These are phyloP conservation scores for Phytophthora tubulina DNA, from an alignment of 352 stramenopile species.

Conservation along the genomic window DNA sequence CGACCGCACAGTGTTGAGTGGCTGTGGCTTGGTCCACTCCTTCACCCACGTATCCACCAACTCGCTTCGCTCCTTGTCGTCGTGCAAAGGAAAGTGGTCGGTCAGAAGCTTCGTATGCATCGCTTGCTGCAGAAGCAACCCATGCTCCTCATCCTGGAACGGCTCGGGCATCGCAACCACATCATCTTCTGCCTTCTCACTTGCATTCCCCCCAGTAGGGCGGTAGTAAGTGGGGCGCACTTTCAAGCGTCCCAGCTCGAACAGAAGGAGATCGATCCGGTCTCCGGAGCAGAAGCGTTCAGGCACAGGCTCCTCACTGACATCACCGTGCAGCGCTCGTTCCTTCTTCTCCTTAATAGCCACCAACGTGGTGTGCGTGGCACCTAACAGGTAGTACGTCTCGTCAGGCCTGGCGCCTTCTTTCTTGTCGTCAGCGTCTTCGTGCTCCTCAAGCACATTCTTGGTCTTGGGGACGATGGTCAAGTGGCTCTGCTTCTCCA, in stretches of 20 bases:
- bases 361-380: slow-evolving; percentile 53
- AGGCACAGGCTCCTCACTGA: slow-evolving; percentile 51
- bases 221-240: slow-evolving; percentile 44
- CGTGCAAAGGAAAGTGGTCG: slow-evolving; percentile 82
- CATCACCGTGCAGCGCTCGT: slow-evolving; percentile 50
- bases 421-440: slow-evolving; percentile 31
- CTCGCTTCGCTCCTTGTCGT: slow-evolving; percentile 71
- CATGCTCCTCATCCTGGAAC: slow-evolving; percentile 76
- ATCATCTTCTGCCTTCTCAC: slow-evolving; percentile 16
- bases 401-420: slow-evolving; percentile 32
- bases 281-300: slow-evolving; percentile 76
- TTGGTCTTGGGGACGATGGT: slow-evolving; percentile 57
- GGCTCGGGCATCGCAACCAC: slow-evolving; percentile 49
- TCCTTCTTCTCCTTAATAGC: slow-evolving; percentile 73
- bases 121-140: slow-evolving; percentile 72
- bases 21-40: slow-evolving; percentile 62
- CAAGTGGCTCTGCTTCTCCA: slow-evolving; percentile 72
- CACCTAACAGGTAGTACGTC: slow-evolving; percentile 69
- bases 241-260: slow-evolving; percentile 67
- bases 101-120: slow-evolving; percentile 71
- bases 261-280: slow-evolving; percentile 81
- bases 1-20: slow-evolving; percentile 66
- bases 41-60: slow-evolving; percentile 86
- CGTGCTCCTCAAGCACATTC: slow-evolving; percentile 45
- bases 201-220: slow-evolving; percentile 3